Conservation (phyloP, 805 yeast species). For the Trichomonascus vanleenenianus region DNA sequence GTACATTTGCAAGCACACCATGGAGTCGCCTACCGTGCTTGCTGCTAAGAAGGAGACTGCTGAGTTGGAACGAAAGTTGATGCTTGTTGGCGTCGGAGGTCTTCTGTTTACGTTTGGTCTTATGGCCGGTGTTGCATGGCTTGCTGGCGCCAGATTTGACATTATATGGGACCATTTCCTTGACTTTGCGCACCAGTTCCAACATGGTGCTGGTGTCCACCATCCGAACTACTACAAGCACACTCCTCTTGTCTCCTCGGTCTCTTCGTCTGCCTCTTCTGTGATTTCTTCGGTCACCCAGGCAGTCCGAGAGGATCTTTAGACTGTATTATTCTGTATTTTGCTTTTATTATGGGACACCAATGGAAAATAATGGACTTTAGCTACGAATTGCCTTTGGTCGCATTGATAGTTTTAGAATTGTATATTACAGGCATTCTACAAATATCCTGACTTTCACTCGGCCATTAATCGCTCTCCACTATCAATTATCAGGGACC, state of each 20-base stretch:
- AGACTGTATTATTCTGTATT: too few relatives aligned
- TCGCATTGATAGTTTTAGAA: too few relatives aligned
- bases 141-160: slow-evolving; percentile 26
- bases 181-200: slow-evolving; percentile 6
- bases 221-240: not conserved
- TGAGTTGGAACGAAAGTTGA: slow-evolving; percentile 12
- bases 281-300: too few relatives aligned
- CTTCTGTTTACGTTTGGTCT: slow-evolving; percentile 18
- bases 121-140: slow-evolving; percentile 22
- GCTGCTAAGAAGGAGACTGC: slow-evolving; percentile 10
- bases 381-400: too few relatives aligned
- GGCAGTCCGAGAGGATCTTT: too few relatives aligned
- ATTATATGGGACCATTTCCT: slow-evolving; percentile 9
- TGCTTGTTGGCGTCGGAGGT: slow-evolving; percentile 14
- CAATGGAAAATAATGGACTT: too few relatives aligned
- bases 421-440: too few relatives aligned
- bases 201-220: slow-evolving; percentile 2
- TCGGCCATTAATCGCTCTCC: too few relatives aligned
- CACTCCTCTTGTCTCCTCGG: not conserved
- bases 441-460: too few relatives aligned
- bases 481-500: too few relatives aligned
- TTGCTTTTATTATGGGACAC: too few relatives aligned
- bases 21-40: slow-evolving; percentile 3
- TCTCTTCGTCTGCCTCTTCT: not conserved
- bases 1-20: slow-evolving; percentile 50